Evolutionary conservation across 257 asterid genomes (phyloP).

Genomic region (Solanum chilense): DNA sequence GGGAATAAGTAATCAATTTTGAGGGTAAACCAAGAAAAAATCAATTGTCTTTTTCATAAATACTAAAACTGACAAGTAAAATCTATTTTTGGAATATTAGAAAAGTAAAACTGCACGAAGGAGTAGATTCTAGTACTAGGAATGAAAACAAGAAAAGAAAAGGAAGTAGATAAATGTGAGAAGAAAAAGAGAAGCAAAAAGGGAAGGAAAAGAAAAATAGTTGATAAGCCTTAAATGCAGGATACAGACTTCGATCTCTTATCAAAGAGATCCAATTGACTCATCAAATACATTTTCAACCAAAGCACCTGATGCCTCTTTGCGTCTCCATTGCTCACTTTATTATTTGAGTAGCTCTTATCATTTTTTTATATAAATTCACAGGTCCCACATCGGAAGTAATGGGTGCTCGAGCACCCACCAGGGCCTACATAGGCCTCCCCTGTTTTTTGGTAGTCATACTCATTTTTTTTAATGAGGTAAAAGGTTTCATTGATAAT

Average conservation of each 20-base stretch:
- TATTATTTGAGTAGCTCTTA: not conserved
- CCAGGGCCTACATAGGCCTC: not conserved
- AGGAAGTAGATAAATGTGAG: not conserved
- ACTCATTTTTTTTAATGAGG: not conserved
- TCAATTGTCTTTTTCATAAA: not conserved
- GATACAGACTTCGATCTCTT: not conserved
- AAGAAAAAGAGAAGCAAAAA: not conserved
- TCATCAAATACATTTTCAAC: not conserved
- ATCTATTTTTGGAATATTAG: not conserved
- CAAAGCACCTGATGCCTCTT: not conserved
- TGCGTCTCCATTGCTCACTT: not conserved
- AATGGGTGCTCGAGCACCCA: not conserved
- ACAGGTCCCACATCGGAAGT: not conserved
- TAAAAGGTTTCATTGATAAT: not conserved
- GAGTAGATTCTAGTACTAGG: not conserved
- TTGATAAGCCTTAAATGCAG: not conserved
- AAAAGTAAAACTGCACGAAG: not conserved
- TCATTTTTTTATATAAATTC: not conserved
- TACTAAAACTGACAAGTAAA: not conserved
- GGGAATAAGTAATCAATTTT: not conserved
- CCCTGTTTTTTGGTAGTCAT: not conserved
- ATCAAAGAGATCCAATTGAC: not conserved
- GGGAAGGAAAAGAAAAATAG: not conserved
- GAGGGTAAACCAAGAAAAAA: not conserved
- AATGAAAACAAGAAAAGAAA: not conserved